Evolutionary conservation across 352 stramenopile genomes (phyloP).

Genomic region (Globisporangium cylindrosporum): DNA sequence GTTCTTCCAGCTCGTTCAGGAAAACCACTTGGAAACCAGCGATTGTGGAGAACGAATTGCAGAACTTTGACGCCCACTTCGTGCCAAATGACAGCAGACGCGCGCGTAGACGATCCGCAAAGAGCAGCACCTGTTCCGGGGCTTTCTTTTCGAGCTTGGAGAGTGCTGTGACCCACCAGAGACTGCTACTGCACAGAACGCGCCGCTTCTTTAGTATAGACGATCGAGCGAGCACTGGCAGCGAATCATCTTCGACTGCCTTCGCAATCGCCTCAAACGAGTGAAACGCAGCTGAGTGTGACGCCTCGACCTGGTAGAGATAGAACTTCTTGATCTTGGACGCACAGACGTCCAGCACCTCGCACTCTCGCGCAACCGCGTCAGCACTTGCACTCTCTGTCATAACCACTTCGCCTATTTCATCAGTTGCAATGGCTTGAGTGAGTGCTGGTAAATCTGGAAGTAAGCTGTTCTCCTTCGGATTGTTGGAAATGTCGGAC

Average conservation of each 20-base stretch:
- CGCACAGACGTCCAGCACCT: constrained; percentile 29
- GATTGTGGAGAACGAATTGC: constrained; percentile 36
- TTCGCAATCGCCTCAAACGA: constrained; percentile 20
- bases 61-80: constrained; percentile 49
- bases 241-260: constrained; percentile 12
- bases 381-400: background rate
- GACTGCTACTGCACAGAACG: constrained; percentile 35
- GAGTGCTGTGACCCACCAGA: constrained; percentile 54
- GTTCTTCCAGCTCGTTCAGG: constrained; percentile 41
- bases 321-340: constrained; percentile 40
- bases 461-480: constrained; percentile 46
- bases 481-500: constrained; percentile 17
- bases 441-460: constrained; percentile 35
- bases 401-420: constrained; percentile 8
- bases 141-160: constrained; percentile 26
- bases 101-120: constrained; percentile 46
- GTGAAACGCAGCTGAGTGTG: constrained; percentile 23
- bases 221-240: background rate
- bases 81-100: constrained; percentile 39
- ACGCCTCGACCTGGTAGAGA: constrained; percentile 37
- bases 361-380: constrained; percentile 37
- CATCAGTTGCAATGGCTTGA: constrained; percentile 22
- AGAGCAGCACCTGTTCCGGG: constrained; percentile 17
- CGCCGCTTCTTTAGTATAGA: background rate
- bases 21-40: constrained; percentile 50